Conservation (phyloP, 805 yeast genomes). For the Starmerella etchellsii region DNA sequence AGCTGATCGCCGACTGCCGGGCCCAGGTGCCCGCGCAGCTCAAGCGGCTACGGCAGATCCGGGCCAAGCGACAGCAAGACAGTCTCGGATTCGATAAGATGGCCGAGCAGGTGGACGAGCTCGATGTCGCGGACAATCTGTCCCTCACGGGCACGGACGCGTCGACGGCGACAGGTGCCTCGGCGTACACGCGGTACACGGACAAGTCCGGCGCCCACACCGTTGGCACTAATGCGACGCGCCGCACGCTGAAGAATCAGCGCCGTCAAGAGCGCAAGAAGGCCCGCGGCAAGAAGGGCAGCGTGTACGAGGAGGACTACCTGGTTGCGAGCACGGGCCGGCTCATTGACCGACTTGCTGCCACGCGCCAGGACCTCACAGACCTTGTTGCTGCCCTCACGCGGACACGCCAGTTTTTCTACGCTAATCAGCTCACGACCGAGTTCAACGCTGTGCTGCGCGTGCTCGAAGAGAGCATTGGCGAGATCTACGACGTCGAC, state of each 20-base stretch:
- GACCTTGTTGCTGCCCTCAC: constrained; percentile 62
- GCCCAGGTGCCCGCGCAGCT: constrained; percentile 76
- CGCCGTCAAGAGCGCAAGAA: constrained; percentile 91
- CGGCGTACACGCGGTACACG: constrained; percentile 89
- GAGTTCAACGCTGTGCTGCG: constrained; percentile 45
- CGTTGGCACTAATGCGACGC: constrained; percentile 89
- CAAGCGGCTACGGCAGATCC: constrained; percentile 66
- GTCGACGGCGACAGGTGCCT: constrained; percentile 82
- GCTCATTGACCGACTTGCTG: constrained; percentile 64
- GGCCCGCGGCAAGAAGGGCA: constrained; percentile 96
- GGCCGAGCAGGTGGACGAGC: constrained; percentile 17
- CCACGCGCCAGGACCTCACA: constrained; percentile 61
- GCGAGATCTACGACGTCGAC: constrained; percentile 67
- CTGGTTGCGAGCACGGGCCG: constrained; percentile 79
- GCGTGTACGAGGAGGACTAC: constrained; percentile 94
- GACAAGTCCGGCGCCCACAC: constrained; percentile 85
- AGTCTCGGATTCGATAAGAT: constrained; percentile 60
- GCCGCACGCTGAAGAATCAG: constrained; percentile 81
- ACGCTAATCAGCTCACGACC: constrained; percentile 70
- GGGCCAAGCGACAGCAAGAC: constrained; percentile 70
- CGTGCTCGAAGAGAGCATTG: constrained; percentile 46
- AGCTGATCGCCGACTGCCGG: constrained; percentile 83
- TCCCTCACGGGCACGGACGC: constrained; percentile 92
- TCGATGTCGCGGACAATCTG: constrained; percentile 74
- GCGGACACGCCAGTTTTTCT: constrained; percentile 58